These are phyloP conservation scores for Porpolomopsis calyptriformis DNA, from an alignment of 768 basidiomycete genomes.

Conservation along the genomic window DNA sequence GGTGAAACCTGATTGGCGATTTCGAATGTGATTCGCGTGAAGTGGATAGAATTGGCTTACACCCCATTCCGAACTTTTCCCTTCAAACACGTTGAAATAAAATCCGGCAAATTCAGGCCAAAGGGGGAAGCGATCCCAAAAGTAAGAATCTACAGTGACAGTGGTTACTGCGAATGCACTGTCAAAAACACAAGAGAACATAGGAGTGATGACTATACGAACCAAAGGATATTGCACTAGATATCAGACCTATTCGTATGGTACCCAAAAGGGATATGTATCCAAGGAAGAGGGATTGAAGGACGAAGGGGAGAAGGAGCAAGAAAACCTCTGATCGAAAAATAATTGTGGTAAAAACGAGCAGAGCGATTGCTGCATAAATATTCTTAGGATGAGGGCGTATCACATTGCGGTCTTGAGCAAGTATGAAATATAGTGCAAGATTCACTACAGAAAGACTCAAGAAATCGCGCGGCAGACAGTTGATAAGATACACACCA, in stretches of 20 bases:
- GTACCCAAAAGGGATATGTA: slow-evolving; percentile 34
- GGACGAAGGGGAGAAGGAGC: slow-evolving; percentile 48
- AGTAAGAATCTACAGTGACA: slow-evolving; percentile 66
- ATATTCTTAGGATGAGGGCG: slow-evolving; percentile 26
- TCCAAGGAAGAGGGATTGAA: slow-evolving; percentile 40
- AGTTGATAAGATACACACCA: slow-evolving; percentile 35
- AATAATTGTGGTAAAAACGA: slow-evolving; percentile 58
- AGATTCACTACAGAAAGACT: slow-evolving; percentile 40
- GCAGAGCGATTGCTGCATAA: slow-evolving; percentile 39
- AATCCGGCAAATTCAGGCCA: slow-evolving; percentile 83
- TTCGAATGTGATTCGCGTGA: neutral
- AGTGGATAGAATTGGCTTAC: slow-evolving; percentile 34
- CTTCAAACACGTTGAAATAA: slow-evolving; percentile 79
- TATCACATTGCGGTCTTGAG: slow-evolving; percentile 30
- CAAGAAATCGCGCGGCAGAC: neutral
- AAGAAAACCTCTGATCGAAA: slow-evolving; percentile 73
- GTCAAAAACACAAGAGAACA: neutral
- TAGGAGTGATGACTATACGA: neutral
- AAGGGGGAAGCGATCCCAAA: slow-evolving; percentile 62
- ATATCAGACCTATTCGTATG: slow-evolving; percentile 38
- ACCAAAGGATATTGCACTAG: slow-evolving; percentile 46
- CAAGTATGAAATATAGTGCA: slow-evolving; percentile 38
- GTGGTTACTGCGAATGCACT: slow-evolving; percentile 38
- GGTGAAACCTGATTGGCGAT: slow-evolving; percentile 51
- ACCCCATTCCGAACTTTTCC: slow-evolving; percentile 89